Evolutionary conservation across 129 eudicot genomes (phyloP).

Genomic region (Chrysanthemum seticuspe): DNA sequence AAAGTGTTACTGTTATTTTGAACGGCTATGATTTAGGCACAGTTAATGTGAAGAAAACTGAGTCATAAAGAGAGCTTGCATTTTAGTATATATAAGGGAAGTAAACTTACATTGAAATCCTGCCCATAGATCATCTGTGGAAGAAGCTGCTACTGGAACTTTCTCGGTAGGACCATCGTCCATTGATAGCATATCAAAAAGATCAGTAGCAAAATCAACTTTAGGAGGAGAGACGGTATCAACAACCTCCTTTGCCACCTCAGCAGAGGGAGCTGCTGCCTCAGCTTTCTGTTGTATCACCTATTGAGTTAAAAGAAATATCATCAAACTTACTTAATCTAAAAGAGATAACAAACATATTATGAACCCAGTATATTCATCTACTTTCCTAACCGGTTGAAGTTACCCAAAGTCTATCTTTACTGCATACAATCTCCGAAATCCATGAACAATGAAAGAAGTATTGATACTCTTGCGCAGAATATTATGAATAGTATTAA

Average conservation of each 20-base stretch:
- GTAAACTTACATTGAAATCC: constrained; percentile 81
- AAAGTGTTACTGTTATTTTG: neutral
- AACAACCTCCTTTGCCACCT: constrained; percentile 48
- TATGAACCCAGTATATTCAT: constrained; percentile 13
- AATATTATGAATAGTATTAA: too few relatives aligned
- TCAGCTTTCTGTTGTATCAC: constrained; percentile 59
- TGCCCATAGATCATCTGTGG: constrained; percentile 88
- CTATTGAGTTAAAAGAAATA: constrained; percentile 28
- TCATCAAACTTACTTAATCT: constrained; percentile 6
- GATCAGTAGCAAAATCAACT: constrained; percentile 92
- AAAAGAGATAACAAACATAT: constrained; percentile 12
- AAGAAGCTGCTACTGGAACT: constrained; percentile 50
- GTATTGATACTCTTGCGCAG: too few relatives aligned
- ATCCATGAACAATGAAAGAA: too few relatives aligned
- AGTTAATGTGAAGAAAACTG: neutral
- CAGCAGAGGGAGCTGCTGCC: constrained; percentile 43
- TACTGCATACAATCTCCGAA: neutral
- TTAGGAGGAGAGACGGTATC: constrained; percentile 66
- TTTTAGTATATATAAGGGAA: constrained; percentile 1
- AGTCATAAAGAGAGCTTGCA: neutral
- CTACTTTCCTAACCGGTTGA: constrained; percentile 12
- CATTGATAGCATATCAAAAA: constrained; percentile 91
- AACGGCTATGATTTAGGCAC: neutral
- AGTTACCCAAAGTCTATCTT: neutral
- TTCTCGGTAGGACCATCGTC: constrained; percentile 66